These are phyloP conservation scores for Laburnicola sp. DNA, from an alignment of 2,329 filamentous ascomycete genomes.

Conservation along the genomic window DNA sequence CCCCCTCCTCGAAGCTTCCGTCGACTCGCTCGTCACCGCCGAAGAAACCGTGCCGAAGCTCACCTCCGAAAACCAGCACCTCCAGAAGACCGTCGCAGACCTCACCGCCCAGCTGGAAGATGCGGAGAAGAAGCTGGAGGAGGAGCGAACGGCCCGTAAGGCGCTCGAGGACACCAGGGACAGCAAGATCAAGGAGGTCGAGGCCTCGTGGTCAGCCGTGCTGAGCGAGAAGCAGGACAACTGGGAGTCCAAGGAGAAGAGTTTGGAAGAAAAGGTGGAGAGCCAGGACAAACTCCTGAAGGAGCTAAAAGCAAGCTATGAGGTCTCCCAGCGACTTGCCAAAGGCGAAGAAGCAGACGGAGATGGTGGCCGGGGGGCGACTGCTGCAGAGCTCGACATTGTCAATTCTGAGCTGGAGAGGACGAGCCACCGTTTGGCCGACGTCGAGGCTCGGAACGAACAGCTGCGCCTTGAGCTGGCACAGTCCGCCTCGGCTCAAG, in stretches of 20 bases:
- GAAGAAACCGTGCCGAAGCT: conserved; percentile 92
- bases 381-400: conserved; percentile 90
- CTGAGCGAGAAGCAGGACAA: conserved; percentile 93
- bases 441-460: conserved; percentile 92
- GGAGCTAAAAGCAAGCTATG: conserved; percentile 95
- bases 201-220: conserved; percentile 86
- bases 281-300: conserved; percentile 89
- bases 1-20: conserved; percentile 90
- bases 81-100: conserved; percentile 76
- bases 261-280: conserved; percentile 88
- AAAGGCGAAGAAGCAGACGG: conserved; percentile 68
- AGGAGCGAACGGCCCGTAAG: conserved; percentile 72
- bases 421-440: conserved; percentile 81
- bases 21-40: conserved; percentile 88
- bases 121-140: conserved; percentile 76
- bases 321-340: conserved; percentile 88
- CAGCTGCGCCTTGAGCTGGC: conserved; percentile 88
- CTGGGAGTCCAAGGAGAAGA: conserved; percentile 91
- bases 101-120: conserved; percentile 83
- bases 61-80: conserved; percentile 80
- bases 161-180: conserved; percentile 78
- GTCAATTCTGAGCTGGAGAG: conserved; percentile 88
- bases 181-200: conserved; percentile 81
- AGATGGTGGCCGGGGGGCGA: conserved; percentile 64
- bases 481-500: conserved; percentile 75